Base-by-base conservation (phyloP, 148 eudicot species). In the Chenopodium suecicum region DNA sequence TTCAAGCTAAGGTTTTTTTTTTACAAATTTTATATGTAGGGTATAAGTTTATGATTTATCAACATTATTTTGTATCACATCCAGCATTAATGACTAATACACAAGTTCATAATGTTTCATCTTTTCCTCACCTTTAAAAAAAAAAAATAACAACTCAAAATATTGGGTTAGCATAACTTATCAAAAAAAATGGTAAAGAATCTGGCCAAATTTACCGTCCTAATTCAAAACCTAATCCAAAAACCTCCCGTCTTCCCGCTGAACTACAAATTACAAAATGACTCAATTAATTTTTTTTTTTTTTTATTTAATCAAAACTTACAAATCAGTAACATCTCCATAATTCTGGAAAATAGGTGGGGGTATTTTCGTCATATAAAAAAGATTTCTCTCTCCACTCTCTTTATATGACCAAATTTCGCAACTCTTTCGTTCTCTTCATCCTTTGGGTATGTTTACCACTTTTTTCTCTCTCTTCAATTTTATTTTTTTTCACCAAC, bases 311-410 rank as follows among this genome's bases (percentile, higher is more conserved):
- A 34, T 34, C 41, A 34, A 62, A 20, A 44, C 29, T 14, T 14
- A 14, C 17, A 22, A 47, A 65, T 16, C 2, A 34, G 34, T 37
- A 71, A 58, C 70, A 31, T 27, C 76, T 16, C 54, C 80, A 70
- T 75, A 37, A 60, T 84, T 66, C 19, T 17, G 74, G 54, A 79
- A 54, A 56, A n/a, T 41, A 2, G 1, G 56, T 22, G 4, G 48
- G 84, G 86, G 81, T 31, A 84, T 67, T 73, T 34, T 54, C 22
- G 86, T 86, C 75, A 76, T 1, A 0, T 22, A 0, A 48, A 84
- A 84, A 84, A 70, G 0, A 6, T 12, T 32, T 46, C 76, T 80
- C 73, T 70, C 74, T 65, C 79, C 70, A 47, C 62, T 50, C 69
- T 71, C 74, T 78, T 76, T 84, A 84, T 62, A 84, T 76, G 56